Percentiles rank a stretch among this genome's conserved stretches.
Evolutionary conservation across 2,329 filamentous ascomycete species (phyloP).

Genomic region (Gaeumannomyces tritici): DNA sequence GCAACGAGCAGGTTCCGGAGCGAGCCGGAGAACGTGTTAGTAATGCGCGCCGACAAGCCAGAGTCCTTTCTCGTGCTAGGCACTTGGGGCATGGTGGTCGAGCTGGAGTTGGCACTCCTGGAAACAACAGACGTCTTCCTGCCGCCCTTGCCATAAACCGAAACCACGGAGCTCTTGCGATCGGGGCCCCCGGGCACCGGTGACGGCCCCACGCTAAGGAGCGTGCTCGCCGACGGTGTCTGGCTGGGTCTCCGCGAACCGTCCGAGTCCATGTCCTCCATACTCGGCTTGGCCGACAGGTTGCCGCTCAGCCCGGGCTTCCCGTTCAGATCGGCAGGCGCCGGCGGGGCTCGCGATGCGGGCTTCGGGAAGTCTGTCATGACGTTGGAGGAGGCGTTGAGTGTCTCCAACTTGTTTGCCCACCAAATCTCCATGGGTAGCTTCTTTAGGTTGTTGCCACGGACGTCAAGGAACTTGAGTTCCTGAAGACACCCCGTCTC

Average conservation of each 20-base stretch:
- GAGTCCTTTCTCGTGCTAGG: slow-evolving; percentile 72
- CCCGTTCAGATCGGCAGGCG: slow-evolving; percentile 39
- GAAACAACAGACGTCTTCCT: slow-evolving; percentile 80
- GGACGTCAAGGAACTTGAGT: slow-evolving; percentile 74
- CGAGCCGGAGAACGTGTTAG: slow-evolving; percentile 81
- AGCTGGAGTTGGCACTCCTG: slow-evolving; percentile 38
- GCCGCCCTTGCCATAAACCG: slow-evolving; percentile 67
- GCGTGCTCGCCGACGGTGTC: slow-evolving; percentile 54
- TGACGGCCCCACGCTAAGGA: slow-evolving; percentile 67
- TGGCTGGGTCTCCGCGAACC: slow-evolving; percentile 69
- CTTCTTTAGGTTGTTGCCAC: slow-evolving; percentile 86
- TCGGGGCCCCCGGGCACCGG: slow-evolving; percentile 50
- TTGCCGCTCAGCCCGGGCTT: slow-evolving; percentile 32
- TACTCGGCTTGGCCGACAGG: slow-evolving; percentile 55
- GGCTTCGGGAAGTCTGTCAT: slow-evolving; percentile 86
- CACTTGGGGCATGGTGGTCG: slow-evolving; percentile 42
- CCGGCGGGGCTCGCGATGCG: slow-evolving; percentile 56
- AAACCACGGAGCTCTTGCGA: slow-evolving; percentile 78
- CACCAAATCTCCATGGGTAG: slow-evolving; percentile 95
- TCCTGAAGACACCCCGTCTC: slow-evolving; percentile 85
- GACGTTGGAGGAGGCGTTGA: slow-evolving; percentile 94
- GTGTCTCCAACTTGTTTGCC: slow-evolving; percentile 77
- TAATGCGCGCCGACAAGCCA: slow-evolving; percentile 66
- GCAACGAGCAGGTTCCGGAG: slow-evolving; percentile 79
- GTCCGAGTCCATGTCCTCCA: slow-evolving; percentile 61